Base-by-base conservation (phyloP, 1,139 yeast genomes). In the Saccharomyces hybrid region DNA sequence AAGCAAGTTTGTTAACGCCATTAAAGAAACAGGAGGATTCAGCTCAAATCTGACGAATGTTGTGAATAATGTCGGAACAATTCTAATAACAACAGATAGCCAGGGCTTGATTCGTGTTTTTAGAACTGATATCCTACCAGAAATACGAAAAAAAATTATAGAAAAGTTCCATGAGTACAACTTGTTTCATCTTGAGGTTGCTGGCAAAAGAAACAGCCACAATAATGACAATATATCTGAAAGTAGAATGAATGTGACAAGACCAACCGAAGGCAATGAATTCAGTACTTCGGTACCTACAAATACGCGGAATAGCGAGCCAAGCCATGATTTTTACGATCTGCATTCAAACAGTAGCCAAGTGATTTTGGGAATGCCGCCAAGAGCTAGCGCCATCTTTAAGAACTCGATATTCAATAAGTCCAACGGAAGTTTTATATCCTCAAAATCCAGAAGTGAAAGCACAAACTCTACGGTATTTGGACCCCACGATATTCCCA, bases 51-150 rank as follows among this genome's bases (percentile, higher is more conserved):
- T 57, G 11, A 60, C 67, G 5, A 54, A 63, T 6, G 57, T 66
- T 46, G 57, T 61, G 6, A 66, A 68, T 44, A 65, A 66, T 8
- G 69, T 70, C 51, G 76, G 76, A 7, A 63, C 69, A 0, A 72
- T 74, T 30, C 80, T 90, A 32, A 85, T 90, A 1, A 84, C 96
- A 0, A 84, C 95, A 0, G 97, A 89, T 67, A 82, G 81, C 58
- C 71, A 74, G 44, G 97, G 97, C 0, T 62, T 77, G 4, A 86
- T 90, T 48, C 73, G 95, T 55, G 87, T 90, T 0, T 88, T 86
- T 67, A 76, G 97, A 61, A 87, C 87, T 59, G 97, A 90, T 69
- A 76, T 84, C 52, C 86, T 93, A 0, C 71, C 77, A 49, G 61
- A 63, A 9, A 68, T 73, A 14, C 63, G 82, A 38, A 71, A 72